Evolutionary conservation across 1,139 yeast species (phyloP).

Genomic region (Diutina neorugosa): DNA sequence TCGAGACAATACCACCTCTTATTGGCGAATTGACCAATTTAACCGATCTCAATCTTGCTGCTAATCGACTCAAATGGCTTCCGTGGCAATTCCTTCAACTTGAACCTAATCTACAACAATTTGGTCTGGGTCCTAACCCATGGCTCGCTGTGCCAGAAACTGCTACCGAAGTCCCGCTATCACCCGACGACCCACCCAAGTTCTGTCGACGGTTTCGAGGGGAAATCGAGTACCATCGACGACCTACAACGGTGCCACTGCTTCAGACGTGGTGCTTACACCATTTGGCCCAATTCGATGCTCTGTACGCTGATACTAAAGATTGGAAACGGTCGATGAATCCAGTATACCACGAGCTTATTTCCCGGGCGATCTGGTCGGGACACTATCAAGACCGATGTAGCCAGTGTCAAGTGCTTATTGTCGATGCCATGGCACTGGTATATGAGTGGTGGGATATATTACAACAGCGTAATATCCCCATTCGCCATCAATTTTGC

Average conservation of each 20-base stretch:
- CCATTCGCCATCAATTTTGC: conserved; percentile 35
- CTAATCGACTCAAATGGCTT: conserved; percentile 37
- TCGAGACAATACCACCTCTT: conserved; percentile 40
- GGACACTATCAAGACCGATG: conserved; percentile 37
- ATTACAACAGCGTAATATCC: conserved; percentile 24
- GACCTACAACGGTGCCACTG: conserved; percentile 17
- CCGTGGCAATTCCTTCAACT: conserved; percentile 45
- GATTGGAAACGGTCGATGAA: conserved; percentile 31
- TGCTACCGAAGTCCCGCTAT: conserved; percentile 14
- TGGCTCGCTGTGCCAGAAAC: conserved; percentile 18
- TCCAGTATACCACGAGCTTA: conserved; percentile 20
- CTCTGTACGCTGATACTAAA: conserved; percentile 31
- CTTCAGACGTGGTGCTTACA: conserved; percentile 32
- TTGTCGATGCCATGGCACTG: conserved; percentile 41
- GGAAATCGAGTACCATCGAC: background rate
- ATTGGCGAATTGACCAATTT: conserved; percentile 32
- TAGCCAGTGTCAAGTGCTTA: conserved; percentile 30
- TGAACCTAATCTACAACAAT: conserved; percentile 21
- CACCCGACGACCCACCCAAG: background rate
- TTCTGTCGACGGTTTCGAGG: background rate
- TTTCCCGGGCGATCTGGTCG: conserved; percentile 31
- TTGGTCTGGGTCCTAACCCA: conserved; percentile 41
- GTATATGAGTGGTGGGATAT: conserved; percentile 54
- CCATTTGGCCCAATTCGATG: conserved; percentile 30
- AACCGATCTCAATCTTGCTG: conserved; percentile 37